Evolutionary conservation across 2,329 filamentous ascomycete species (phyloP).

Genomic region (Venturia effusa): DNA sequence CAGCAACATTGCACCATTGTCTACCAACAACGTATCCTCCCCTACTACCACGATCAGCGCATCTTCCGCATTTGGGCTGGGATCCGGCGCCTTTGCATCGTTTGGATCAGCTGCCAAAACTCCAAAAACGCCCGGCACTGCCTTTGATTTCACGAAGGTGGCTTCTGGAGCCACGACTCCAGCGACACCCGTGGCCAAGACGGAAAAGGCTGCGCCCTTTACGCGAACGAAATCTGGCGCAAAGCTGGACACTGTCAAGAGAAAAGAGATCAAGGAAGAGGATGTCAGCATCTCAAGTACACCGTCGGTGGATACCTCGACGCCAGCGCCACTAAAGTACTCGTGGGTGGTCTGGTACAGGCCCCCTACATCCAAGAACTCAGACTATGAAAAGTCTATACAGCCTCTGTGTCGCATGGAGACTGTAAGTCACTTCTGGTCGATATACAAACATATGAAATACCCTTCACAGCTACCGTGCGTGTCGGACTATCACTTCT

Average conservation of each 20-base stretch:
- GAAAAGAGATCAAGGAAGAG: slow-evolving; percentile 31
- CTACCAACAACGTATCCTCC: slow-evolving; percentile 54
- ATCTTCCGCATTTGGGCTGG: slow-evolving; percentile 84
- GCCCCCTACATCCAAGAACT: slow-evolving; percentile 91
- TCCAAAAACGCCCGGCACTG: slow-evolving; percentile 71
- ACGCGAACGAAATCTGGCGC: slow-evolving; percentile 13
- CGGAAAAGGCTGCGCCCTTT: slow-evolving; percentile 31
- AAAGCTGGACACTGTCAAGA: slow-evolving; percentile 33
- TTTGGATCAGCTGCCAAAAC: slow-evolving; percentile 76
- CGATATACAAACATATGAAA: slow-evolving; percentile 80
- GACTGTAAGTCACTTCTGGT: slow-evolving; percentile 84
- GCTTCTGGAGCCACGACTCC: slow-evolving; percentile 28
- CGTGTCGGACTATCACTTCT: slow-evolving; percentile 95
- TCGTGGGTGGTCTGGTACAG: slow-evolving; percentile 97
- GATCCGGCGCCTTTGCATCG: slow-evolving; percentile 93
- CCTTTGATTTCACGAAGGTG: slow-evolving; percentile 59
- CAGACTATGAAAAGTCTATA: slow-evolving; percentile 96
- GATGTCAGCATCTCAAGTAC: slow-evolving; percentile 27
- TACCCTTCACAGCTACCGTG: slow-evolving; percentile 77
- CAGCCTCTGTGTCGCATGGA: slow-evolving; percentile 73
- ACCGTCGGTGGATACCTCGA: slow-evolving; percentile 28
- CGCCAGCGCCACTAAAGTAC: slow-evolving; percentile 56
- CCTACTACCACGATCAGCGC: slow-evolving; percentile 65
- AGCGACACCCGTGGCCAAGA: slow-evolving; percentile 49
- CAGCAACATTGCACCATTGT: slow-evolving; percentile 61